Evolutionary conservation across 345 rosid genomes (phyloP).

Genomic region (Brassica juncea): DNA sequence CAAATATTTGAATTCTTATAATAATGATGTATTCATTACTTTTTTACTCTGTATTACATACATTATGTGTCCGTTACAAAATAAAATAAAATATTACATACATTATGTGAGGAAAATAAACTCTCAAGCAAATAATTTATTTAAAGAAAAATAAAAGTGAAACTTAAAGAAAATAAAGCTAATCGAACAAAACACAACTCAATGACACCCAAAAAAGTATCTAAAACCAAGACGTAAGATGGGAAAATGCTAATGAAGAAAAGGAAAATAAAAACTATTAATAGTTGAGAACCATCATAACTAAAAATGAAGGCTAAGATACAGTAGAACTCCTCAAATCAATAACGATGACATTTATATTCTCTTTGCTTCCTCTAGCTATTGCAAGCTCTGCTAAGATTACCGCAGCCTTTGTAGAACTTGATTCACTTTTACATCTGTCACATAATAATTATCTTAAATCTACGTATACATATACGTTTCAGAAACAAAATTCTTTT

Average conservation of each 20-base stretch:
- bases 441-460: background rate
- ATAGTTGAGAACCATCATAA: background rate
- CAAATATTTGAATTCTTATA: background rate
- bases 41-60: background rate
- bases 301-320: background rate
- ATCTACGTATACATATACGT: background rate
- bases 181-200: background rate
- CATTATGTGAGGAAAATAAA: background rate
- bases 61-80: background rate
- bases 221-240: background rate
- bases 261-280: background rate
- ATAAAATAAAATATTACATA: background rate
- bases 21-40: background rate
- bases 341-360: conserved; percentile 59
- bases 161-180: background rate
- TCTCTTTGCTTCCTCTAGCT: conserved; percentile 60
- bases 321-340: conserved; percentile 42
- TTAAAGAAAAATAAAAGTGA: background rate
- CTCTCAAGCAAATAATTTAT: background rate
- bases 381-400: conserved; percentile 56
- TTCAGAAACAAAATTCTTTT: background rate
- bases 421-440: conserved; percentile 26
- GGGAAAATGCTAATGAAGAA: background rate
- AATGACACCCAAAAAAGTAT: background rate
- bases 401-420: conserved; percentile 50